Conservation (phyloP, 306 rosid species). For the Gynostemma pentaphyllum region DNA sequence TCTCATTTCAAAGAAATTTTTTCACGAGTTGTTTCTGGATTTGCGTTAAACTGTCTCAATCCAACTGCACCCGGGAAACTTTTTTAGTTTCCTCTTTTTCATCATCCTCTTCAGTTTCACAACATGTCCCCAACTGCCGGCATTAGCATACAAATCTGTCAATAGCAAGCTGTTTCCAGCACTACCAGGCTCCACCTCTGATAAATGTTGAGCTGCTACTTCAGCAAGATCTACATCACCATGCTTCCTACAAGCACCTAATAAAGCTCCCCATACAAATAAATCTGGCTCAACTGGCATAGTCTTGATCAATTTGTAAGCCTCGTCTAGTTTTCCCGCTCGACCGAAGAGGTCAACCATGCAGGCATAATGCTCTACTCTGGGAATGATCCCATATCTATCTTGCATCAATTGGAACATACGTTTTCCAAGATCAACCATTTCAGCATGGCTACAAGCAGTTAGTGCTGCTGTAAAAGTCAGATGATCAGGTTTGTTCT, state of each 20-base stretch:
- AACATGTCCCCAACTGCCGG: slow-evolving; percentile 62
- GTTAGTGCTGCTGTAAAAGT: slow-evolving; percentile 64
- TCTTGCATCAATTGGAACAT: slow-evolving; percentile 62
- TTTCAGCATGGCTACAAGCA: slow-evolving; percentile 66
- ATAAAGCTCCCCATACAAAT: slow-evolving; percentile 86
- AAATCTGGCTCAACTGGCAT: slow-evolving; percentile 76
- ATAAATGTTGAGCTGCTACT: slow-evolving; percentile 56
- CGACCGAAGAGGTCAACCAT: slow-evolving; percentile 76
- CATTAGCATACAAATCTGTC: slow-evolving; percentile 60
- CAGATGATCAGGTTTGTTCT: slow-evolving; percentile 48
- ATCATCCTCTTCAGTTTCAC: slow-evolving; percentile 56
- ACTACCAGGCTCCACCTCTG: slow-evolving; percentile 65
- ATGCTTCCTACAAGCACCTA: slow-evolving; percentile 71
- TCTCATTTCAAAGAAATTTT: not conserved
- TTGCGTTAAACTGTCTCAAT: slow-evolving; percentile 27
- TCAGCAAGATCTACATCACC: slow-evolving; percentile 65
- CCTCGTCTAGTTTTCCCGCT: slow-evolving; percentile 49
- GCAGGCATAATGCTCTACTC: slow-evolving; percentile 80
- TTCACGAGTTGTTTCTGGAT: too few relatives aligned
- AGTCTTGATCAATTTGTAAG: slow-evolving; percentile 41
- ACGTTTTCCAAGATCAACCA: slow-evolving; percentile 48
- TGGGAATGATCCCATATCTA: slow-evolving; percentile 42
- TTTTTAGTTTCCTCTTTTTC: slow-evolving; percentile 41
- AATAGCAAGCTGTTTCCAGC: slow-evolving; percentile 53
- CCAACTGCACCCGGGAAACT: slow-evolving; percentile 86